A percentile compares a stretch with the other conserved stretches of the same genome.
Conservation (phyloP, 352 stramenopile species). For the Phytophthora tentaculata region DNA sequence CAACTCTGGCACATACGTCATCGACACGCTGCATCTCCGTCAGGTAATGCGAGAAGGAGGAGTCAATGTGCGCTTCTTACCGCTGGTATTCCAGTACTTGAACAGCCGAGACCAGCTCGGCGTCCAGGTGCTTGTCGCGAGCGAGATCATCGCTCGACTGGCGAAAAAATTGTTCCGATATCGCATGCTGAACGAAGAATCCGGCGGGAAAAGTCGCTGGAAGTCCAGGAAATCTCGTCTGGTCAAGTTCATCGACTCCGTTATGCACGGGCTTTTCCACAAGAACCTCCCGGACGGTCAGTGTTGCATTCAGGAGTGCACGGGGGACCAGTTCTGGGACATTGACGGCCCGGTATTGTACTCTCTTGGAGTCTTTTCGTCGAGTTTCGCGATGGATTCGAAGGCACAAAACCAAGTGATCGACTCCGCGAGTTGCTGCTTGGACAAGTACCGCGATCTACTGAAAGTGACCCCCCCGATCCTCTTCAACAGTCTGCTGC, state of each 20-base stretch:
- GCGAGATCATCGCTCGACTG: conserved; percentile 72
- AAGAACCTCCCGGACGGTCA: conserved; percentile 38
- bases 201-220: conserved; percentile 52
- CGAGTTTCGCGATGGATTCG: conserved; percentile 58
- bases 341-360: conserved; percentile 72
- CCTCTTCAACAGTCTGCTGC: conserved; percentile 65
- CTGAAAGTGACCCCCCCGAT: conserved; percentile 62
- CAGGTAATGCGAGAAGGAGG: conserved; percentile 64
- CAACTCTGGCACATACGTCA: conserved; percentile 64
- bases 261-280: conserved; percentile 72
- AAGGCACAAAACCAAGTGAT: conserved; percentile 24
- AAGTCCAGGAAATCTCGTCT: conserved; percentile 57
- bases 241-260: conserved; percentile 72
- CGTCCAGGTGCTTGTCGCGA: conserved; percentile 60
- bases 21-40: conserved; percentile 68
- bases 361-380: conserved; percentile 63
- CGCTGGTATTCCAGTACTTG: conserved; percentile 65
- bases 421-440: conserved; percentile 6
- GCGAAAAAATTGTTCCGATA: conserved; percentile 81
- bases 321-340: conserved; percentile 76
- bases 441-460: conserved; percentile 57
- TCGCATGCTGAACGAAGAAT: conserved; percentile 58
- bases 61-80: conserved; percentile 74
- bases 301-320: conserved; percentile 46
- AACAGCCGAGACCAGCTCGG: conserved; percentile 53